Base-by-base conservation (phyloP, 2,329 filamentous ascomycete species). In the Phialophora macrospora region DNA sequence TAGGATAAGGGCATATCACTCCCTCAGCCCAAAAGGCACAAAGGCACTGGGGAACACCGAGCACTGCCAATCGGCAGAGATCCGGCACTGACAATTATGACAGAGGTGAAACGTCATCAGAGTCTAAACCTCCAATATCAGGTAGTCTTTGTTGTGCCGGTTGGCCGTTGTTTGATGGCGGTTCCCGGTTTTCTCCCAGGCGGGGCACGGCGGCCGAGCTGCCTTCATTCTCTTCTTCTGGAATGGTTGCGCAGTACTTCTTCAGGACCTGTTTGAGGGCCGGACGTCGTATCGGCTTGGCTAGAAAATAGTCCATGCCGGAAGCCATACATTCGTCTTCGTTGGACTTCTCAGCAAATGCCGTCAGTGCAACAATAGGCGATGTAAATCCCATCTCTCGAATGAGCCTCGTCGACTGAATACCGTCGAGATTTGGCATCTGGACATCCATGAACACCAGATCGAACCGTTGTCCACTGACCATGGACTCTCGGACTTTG, bases 381-480 rank as follows among this genome's bases (percentile, higher is more conserved):
- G 90, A 90, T 11, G 85, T 88, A 78, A 95, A 97, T 1, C 93
- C 93, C 81, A 94, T 90, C 75, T 92, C 83, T 6, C 93, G 87
- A 72, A 97, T 97, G 38, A 96, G 81, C 9, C 89, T 86, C 0
- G 93, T 97, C 55, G 90, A 93, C 75, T 97, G 90, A 26, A 97
- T 80, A 1, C 93, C 93, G 74, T 97, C 93, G 14, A 97, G 84
- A 68, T 95, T 96, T 3, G 93, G 93, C 93, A 97, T 97, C 78
- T 87, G 92, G 7, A 97, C 90, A 73, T 97, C 93, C 93, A 97
- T 97, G 74, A 97, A 95, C 68, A 97, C 94, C 28, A 97, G 83
- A 71, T 96, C 92, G 75, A 94, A 97, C 2, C 85, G 85, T 62
- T 85, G 83, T 60, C 88, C 85, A 30, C 84, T 85, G 57, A 88